Percentiles rank a stretch among this genome's conserved stretches.
phyloP scores from a whole-genome alignment of 345 rosid genomes.

The Mercurialis annua region DNA sequence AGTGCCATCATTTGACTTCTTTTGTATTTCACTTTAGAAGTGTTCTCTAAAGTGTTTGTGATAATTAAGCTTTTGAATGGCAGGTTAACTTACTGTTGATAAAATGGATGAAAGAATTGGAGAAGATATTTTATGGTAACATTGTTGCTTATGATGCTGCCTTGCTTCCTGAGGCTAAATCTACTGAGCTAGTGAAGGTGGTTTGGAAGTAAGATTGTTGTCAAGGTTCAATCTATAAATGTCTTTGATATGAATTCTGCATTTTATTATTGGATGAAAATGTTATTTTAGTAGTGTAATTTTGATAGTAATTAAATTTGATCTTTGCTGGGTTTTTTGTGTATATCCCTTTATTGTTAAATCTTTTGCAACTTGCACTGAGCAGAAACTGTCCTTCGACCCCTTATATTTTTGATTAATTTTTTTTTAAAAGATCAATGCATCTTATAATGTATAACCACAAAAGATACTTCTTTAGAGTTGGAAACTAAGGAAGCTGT shows the following conservation, averaged over 20 bases:
- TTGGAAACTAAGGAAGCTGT: neutral
- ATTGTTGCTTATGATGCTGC: conserved; percentile 84
- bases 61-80: conserved; percentile 17
- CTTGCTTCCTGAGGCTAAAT: conserved; percentile 78
- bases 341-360: neutral
- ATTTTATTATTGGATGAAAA: neutral
- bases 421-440: neutral
- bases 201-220: conserved; percentile 65
- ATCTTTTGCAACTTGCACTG: neutral
- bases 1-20: neutral
- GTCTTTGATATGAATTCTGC: neutral
- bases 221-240: neutral
- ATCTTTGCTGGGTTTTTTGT: neutral
- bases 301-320: neutral
- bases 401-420: neutral
- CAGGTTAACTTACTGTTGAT: conserved; percentile 83
- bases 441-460: neutral
- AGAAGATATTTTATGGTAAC: conserved; percentile 92
- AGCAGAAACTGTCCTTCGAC: neutral
- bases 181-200: conserved; percentile 56
- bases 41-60: neutral
- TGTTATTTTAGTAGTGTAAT: neutral
- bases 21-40: neutral
- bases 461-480: neutral
- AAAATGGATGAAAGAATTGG: conserved; percentile 97